These are phyloP conservation scores for Chaetomium fimeti DNA, from an alignment of 495 filamentous ascomycete genomes.

Conservation along the genomic window DNA sequence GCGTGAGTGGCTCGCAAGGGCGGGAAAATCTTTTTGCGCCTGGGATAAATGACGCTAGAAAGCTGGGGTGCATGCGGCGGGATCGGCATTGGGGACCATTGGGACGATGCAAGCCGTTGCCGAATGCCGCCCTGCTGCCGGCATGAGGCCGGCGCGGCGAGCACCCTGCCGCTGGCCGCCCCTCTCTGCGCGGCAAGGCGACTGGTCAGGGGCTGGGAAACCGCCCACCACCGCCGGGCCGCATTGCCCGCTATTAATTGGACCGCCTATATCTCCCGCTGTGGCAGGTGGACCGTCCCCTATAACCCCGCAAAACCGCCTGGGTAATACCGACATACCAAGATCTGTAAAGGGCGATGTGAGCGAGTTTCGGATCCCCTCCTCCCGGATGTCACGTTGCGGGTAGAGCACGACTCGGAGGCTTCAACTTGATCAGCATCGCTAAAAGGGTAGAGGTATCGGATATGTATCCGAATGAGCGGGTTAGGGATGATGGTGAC, in stretches of 20 bases:
- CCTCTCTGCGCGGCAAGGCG: slow-evolving; percentile 1
- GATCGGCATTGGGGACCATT: slow-evolving; percentile 24
- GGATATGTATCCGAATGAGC: too few species aligned
- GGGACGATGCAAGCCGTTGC: slow-evolving; percentile 1
- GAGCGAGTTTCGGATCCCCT: not conserved
- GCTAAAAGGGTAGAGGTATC: not conserved
- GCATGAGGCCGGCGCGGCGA: slow-evolving; percentile 10
- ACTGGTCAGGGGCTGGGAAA: slow-evolving; percentile 6
- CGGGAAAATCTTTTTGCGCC: slow-evolving; percentile 21
- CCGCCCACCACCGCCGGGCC: slow-evolving; percentile 25
- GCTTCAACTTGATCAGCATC: not conserved
- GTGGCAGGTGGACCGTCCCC: not conserved
- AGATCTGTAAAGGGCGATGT: slow-evolving; percentile 10
- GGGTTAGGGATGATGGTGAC: too few species aligned
- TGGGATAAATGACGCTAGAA: slow-evolving; percentile 27
- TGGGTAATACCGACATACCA: slow-evolving; percentile 15
- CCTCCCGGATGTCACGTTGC: slow-evolving; percentile 1
- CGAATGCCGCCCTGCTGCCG: slow-evolving; percentile 12
- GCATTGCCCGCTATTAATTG: slow-evolving; percentile 33
- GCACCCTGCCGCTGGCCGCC: not conserved
- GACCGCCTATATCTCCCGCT: slow-evolving; percentile 8
- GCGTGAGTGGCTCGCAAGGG: slow-evolving; percentile 1
- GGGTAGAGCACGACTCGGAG: not conserved
- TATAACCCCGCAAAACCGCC: slow-evolving; percentile 4
- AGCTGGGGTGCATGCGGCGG: slow-evolving; percentile 23